A percentile compares a stretch with the other conserved stretches of the same genome.
Evolutionary conservation across 2,329 filamentous ascomycete genomes (phyloP).

Genomic region (Aaosphaeria arxii): DNA sequence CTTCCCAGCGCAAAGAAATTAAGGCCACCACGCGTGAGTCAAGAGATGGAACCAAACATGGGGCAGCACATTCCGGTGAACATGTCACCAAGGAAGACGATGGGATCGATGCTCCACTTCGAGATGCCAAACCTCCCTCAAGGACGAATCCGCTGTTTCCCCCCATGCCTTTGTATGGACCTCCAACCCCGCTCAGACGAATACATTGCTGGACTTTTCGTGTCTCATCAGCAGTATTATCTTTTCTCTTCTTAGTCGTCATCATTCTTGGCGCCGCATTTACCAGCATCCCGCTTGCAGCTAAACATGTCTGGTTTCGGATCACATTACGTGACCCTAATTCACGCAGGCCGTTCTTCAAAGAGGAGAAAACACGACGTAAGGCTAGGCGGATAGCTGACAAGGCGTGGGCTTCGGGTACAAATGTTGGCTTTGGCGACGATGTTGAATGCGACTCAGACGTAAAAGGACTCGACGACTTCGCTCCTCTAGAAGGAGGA

Average conservation of each 20-base stretch:
- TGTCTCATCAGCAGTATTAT: constrained; percentile 69
- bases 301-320: constrained; percentile 50
- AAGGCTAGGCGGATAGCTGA: constrained; percentile 57
- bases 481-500: constrained; percentile 73
- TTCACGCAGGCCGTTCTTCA: constrained; percentile 62
- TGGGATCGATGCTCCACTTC: constrained; percentile 43
- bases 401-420: constrained; percentile 58
- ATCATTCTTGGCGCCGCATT: constrained; percentile 74
- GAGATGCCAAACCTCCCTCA: constrained; percentile 55
- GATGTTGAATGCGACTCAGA: constrained; percentile 41
- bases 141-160: constrained; percentile 81
- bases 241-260: constrained; percentile 70
- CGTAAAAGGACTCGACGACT: constrained; percentile 50
- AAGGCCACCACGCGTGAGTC: constrained; percentile 34
- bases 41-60: constrained; percentile 43
- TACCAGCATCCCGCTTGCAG: constrained; percentile 58
- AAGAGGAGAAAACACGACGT: constrained; percentile 66
- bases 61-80: constrained; percentile 27
- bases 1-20: constrained; percentile 24
- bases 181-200: constrained; percentile 63
- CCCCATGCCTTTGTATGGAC: constrained; percentile 76
- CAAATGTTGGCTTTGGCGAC: constrained; percentile 25
- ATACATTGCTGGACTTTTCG: constrained; percentile 66
- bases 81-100: constrained; percentile 39
- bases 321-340: constrained; percentile 61